Base-by-base conservation (phyloP, 2,329 filamentous ascomycete species). In the Dendryphion nanum region DNA sequence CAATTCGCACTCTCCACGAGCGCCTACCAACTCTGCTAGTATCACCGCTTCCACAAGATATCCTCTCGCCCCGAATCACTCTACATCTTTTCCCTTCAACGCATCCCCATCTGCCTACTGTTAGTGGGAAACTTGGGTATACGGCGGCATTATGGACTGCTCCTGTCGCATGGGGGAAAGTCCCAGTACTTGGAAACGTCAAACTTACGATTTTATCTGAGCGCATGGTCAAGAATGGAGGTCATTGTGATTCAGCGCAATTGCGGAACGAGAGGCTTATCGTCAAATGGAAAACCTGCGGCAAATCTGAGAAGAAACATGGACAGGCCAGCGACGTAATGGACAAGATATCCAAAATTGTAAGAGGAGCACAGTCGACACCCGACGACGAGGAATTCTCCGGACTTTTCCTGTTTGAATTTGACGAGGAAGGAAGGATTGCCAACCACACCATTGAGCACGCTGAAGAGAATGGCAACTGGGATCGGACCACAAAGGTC, bases 131-230 rank as follows among this genome's bases (percentile, higher is more conserved):
- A 32, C 85, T 96, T 23, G 85, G 89, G 33, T 98, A 98, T 65
- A 86, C 86, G 23, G 91, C 93, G 14, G 93, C 93, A 3, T 74
- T 98, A 24, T 97, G 90, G 90, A 96, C 93, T 1, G 89, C 90
- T 0, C 93, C 93, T 0, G 85, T 98, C 35, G 91, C 90, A 19
- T 98, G 93, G 93, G 94, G 94, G 57, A 82, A 87, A 18, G 78
- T 98, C 1, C 93, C 93, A 2, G 80, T 97, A 15, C 78, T 96
- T 20, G 90, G 91, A 50, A 95, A 95, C 57, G 88, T 96, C 30
- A 83, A 82, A 51, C 78, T 98, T 8, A 82, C 88, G 53, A 93
- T 98, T 36, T 68, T 95, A 14, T 91, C 87, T 10, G 90, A 95
- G 72, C 86, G 91, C 52, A 93, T 98, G 78, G 80, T 85, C 13